Base-by-base conservation (phyloP, 345 rosid species). In the Rhodomyrtus tomentosa region DNA sequence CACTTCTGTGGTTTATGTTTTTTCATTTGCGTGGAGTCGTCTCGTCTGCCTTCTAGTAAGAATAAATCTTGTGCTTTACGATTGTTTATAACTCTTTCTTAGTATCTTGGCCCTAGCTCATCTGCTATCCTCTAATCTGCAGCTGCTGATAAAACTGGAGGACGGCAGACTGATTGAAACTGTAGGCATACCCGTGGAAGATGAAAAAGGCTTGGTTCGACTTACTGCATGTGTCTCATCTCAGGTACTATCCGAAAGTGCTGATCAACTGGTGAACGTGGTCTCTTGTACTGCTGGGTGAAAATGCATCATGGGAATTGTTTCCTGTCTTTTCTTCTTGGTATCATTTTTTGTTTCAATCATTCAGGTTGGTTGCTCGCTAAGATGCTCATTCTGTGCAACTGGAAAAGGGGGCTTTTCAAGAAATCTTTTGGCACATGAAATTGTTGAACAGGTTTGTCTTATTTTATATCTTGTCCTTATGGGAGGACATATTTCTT, bases 371-470 rank as follows among this genome's bases (percentile, higher is more conserved):
- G 99, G 99, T 48, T 95, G 99, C 88, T 98, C 99, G 1, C 89
- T 97, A 86, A 96, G 93, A 59, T 95, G 99, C 90, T 97, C 98
- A n/a, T 97, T 97, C 88, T 95, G 99, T 93, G 99, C 99, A 85
- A 95, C 99, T 53, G 99, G 99, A 56, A 97, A 95, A 89, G 99
- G 99, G 81, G 99, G 99, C 27, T 97, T 88, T 88, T 95, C 98
- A 51, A 93, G 99, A 87, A 97, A 97, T 90, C 99, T 97, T 85
- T 84, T 88, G 73, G 86, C 94, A 82, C 99, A 97, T 88, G 99
- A 95, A 87, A 95, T 97, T 84, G 86, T 95, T 81, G 98, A 95
- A 91, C 99, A 97, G 99, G 99, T 95, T 13, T 79, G 52, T 45
- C 27, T 80, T 55, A 42, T 68, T 13, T 42, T 83, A 50, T 24